Conservation (phyloP, 768 basidiomycete species). For the Collybia sordida region DNA sequence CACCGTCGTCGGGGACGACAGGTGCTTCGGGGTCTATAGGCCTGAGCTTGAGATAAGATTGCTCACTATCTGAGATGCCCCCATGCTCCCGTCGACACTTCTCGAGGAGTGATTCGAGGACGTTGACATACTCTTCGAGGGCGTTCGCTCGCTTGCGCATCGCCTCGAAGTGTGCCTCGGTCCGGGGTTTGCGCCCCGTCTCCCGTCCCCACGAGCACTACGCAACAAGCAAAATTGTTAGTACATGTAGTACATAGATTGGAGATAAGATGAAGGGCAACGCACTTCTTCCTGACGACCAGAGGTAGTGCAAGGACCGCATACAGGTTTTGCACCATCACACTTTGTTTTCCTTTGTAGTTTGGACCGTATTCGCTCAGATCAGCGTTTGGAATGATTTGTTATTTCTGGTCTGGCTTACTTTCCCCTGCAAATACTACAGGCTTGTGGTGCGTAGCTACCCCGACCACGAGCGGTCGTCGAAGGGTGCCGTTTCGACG, state of each 20-base stretch:
- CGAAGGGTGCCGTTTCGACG: slow-evolving; percentile 16
- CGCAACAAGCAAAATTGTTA: neutral
- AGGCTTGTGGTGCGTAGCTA: slow-evolving; percentile 35
- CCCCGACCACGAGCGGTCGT: slow-evolving; percentile 31
- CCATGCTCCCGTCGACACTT: slow-evolving; percentile 38
- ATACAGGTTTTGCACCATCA: slow-evolving; percentile 43
- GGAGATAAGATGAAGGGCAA: neutral
- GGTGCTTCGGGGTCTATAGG: slow-evolving; percentile 22
- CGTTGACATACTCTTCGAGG: slow-evolving; percentile 36
- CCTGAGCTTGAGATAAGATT: slow-evolving; percentile 29
- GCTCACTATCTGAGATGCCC: slow-evolving; percentile 21
- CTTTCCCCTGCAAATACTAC: slow-evolving; percentile 41
- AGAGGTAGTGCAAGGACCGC: slow-evolving; percentile 35
- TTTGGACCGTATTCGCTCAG: neutral
- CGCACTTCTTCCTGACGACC: slow-evolving; percentile 39
- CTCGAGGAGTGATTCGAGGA: slow-evolving; percentile 43
- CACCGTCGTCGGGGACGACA: slow-evolving; percentile 18
- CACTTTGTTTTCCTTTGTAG: slow-evolving; percentile 44
- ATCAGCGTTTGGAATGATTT: slow-evolving; percentile 1
- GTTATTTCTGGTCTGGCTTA: slow-evolving; percentile 17
- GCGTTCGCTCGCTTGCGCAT: slow-evolving; percentile 40
- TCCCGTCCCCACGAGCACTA: slow-evolving; percentile 47
- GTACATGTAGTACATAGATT: neutral
- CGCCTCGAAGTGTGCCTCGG: slow-evolving; percentile 46
- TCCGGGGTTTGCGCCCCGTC: slow-evolving; percentile 38